These are phyloP conservation scores for Eimeria praecox DNA, from an alignment of 169 alveolate genomes.

Conservation along the genomic window DNA sequence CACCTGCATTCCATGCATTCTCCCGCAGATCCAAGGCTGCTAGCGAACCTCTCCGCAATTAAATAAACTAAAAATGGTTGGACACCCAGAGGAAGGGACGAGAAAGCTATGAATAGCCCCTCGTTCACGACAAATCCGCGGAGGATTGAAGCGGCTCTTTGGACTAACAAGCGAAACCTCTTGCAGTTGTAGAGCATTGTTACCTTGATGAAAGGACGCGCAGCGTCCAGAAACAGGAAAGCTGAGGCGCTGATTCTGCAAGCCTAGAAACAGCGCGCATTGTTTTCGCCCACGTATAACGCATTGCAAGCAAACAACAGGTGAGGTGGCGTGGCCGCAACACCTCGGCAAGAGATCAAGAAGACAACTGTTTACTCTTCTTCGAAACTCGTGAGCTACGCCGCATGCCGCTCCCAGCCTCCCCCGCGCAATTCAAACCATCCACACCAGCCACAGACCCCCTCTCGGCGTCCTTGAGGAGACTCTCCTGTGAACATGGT, in stretches of 20 bases:
- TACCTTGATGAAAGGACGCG: not conserved
- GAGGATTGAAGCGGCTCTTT: not conserved
- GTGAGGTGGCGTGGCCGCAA: not conserved
- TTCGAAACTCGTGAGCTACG: conserved; percentile 37
- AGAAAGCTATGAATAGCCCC: not conserved
- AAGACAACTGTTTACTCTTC: not conserved
- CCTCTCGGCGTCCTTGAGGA: not conserved
- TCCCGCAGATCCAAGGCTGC: not conserved
- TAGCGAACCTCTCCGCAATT: not conserved
- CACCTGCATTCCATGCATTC: not conserved
- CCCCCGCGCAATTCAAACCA: not conserved
- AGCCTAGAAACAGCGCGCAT: not conserved
- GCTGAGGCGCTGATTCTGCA: not conserved
- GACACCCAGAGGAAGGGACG: not conserved
- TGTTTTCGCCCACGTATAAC: not conserved
- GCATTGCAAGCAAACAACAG: not conserved
- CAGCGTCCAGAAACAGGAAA: not conserved
- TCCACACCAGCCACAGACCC: not conserved
- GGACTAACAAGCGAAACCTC: not conserved
- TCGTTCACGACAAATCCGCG: not conserved
- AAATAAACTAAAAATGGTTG: not conserved
- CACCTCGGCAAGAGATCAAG: not conserved
- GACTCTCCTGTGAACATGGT: not conserved
- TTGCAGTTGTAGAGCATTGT: not conserved
- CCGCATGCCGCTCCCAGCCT: not conserved